Base-by-base conservation (phyloP, 805 yeast species). In the Myxozyma vanderwaltii region DNA sequence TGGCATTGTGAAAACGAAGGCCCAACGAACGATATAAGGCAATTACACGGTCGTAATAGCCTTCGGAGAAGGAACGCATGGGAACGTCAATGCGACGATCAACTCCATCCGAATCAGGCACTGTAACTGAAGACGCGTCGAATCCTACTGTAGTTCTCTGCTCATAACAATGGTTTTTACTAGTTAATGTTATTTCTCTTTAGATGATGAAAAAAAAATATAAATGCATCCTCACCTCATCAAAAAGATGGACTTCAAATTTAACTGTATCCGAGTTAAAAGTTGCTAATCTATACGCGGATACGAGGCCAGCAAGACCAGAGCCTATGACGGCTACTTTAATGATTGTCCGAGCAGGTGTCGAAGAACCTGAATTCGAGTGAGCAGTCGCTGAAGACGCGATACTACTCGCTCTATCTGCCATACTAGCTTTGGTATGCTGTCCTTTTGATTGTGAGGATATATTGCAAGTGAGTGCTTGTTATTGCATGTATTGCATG, bases 31-130 rank as follows among this genome's bases (percentile, higher is more conserved):
- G 48, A 40, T 61, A 61, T 10, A 61, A 53, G 2, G 36, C 23
- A 12, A 61, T 58, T 6, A 51, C 56, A 15, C 59, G 59, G 4
- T 5, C 3, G 56, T 61, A 61, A 51, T 61, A 61, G 4, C 64
- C 64, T 12, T 58, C 64, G 1, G 64, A 63, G 35, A 61, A 61
- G 4, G 63, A 58, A 19, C 64, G 63, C 64, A 61, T 61, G 17
- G 64, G 64, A 35, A 61, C 64, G 48, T 61, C 64, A 15, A 61
- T 29, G 13, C 64, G 51, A 4, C 58, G 39, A 5, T 29, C 38
- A 26, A 47, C 41, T 19, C 64, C 64, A 49, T 43, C 44, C 6
- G 24, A 2, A 47, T 57, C 63, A 6, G 50, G 38, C 15, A 52
- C 63, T 1, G 62, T 44, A 15, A 61, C 56, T 12, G 64, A 61